Evolutionary conservation across 2,329 filamentous ascomycete species (phyloP).

Genomic region (Tolypocladium ovalisporum): DNA sequence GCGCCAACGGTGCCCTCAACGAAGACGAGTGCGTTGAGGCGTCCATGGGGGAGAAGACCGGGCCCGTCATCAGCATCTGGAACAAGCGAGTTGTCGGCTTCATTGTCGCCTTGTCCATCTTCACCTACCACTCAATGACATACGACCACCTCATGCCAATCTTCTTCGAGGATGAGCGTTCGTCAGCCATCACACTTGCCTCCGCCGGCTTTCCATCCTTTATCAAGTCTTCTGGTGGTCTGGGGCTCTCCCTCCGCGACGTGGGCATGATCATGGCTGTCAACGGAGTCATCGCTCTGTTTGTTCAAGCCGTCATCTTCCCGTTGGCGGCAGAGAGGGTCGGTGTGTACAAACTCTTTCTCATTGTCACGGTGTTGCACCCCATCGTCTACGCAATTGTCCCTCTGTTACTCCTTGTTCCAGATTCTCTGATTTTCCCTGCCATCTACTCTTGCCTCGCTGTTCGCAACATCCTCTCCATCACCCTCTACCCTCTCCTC

Average conservation of each 20-base stretch:
- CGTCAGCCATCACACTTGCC: constrained; percentile 25
- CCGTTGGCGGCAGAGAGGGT: constrained; percentile 46
- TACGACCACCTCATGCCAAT: constrained; percentile 89
- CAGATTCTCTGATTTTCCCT: constrained; percentile 36
- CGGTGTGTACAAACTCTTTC: constrained; percentile 49
- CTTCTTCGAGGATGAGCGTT: constrained; percentile 72
- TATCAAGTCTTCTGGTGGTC: constrained; percentile 49
- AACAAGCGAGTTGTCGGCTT: constrained; percentile 60
- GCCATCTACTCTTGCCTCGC: constrained; percentile 48
- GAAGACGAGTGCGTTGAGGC: constrained; percentile 22
- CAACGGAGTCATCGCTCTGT: constrained; percentile 46
- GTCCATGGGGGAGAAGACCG: constrained; percentile 20
- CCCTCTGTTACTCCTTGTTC: constrained; percentile 45
- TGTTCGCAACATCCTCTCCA: constrained; percentile 49
- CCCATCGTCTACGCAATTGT: constrained; percentile 51
- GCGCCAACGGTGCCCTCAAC: constrained; percentile 31
- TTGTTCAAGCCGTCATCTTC: constrained; percentile 50
- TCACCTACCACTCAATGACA: constrained; percentile 92
- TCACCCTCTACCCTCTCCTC: constrained; percentile 54
- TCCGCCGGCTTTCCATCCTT: constrained; percentile 22
- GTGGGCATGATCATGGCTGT: constrained; percentile 52
- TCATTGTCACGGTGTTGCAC: constrained; percentile 47
- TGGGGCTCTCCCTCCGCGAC: constrained; percentile 50
- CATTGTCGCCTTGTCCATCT: constrained; percentile 74
- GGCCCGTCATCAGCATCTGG: constrained; percentile 31